Evolutionary conservation across 331 rosid genomes (phyloP).

Genomic region (Saraca asoca): DNA sequence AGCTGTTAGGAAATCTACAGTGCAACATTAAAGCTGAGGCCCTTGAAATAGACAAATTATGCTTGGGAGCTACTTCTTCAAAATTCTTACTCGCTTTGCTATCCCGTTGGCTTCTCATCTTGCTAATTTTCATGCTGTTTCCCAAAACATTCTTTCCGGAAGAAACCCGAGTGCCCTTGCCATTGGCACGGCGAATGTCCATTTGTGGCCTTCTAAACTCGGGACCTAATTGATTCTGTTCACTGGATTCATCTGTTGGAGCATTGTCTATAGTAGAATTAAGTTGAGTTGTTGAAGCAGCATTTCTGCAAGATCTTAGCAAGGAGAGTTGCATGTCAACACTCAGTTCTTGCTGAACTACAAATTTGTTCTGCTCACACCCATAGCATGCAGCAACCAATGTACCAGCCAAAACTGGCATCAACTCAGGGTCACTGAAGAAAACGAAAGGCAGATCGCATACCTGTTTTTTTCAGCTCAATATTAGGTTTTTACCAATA

Average conservation of each 20-base stretch:
- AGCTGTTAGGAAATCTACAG: conserved; percentile 73
- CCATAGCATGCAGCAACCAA: conserved; percentile 89
- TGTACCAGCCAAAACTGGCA: conserved; percentile 88
- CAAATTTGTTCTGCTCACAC: conserved; percentile 86
- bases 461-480: conserved; percentile 58
- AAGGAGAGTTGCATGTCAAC: conserved; percentile 87
- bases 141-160: conserved; percentile 55
- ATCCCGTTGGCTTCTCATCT: conserved; percentile 67
- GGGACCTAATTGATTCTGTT: conserved; percentile 45
- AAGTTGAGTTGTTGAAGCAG: conserved; percentile 45
- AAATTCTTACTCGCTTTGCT: conserved; percentile 50
- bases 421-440: conserved; percentile 97
- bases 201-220: conserved; percentile 50
- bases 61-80: conserved; percentile 67
- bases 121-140: conserved; percentile 57
- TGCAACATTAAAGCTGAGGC: conserved; percentile 65
- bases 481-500: conserved; percentile 40
- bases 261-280: conserved; percentile 52
- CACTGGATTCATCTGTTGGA: conserved; percentile 55
- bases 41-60: conserved; percentile 45
- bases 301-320: conserved; percentile 73
- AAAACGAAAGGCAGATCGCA: conserved; percentile 91
- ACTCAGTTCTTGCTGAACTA: conserved; percentile 91
- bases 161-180: conserved; percentile 52
- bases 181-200: conserved; percentile 56